These are phyloP conservation scores for Cercospora zeae-maydis DNA, from an alignment of 2,329 filamentous ascomycete genomes.

Conservation along the genomic window DNA sequence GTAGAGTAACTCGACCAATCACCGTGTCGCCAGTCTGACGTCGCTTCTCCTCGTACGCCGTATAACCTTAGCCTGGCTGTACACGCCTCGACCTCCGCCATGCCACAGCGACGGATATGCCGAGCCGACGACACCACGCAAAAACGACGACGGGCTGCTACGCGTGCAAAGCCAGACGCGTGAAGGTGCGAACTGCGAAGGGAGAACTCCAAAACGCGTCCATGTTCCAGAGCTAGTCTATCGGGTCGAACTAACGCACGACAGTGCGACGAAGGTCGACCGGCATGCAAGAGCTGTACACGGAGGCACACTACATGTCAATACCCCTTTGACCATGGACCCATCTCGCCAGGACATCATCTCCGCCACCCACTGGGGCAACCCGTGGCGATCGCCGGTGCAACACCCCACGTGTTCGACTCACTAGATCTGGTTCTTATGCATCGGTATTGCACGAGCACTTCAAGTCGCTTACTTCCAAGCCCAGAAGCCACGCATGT, in stretches of 20 bases:
- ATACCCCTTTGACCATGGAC: slow-evolving; percentile 11
- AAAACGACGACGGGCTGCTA: slow-evolving; percentile 30
- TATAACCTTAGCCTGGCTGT: background rate
- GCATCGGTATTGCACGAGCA: slow-evolving; percentile 31
- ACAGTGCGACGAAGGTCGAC: slow-evolving; percentile 31
- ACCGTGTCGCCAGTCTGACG: background rate
- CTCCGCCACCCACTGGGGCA: background rate
- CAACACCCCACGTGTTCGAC: slow-evolving; percentile 21
- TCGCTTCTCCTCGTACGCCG: slow-evolving; percentile 17
- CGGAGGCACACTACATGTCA: slow-evolving; percentile 28
- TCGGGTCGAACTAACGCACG: background rate
- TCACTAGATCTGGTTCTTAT: slow-evolving; percentile 29
- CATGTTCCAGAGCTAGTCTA: background rate
- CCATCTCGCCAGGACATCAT: background rate
- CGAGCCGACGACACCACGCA: slow-evolving; percentile 30
- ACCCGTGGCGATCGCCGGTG: background rate
- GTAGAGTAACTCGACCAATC: background rate
- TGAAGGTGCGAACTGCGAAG: slow-evolving; percentile 33
- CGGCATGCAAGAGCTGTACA: slow-evolving; percentile 28
- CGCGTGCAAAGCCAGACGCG: slow-evolving; percentile 30
- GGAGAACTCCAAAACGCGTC: background rate
- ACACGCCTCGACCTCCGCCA: background rate
- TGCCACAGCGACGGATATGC: slow-evolving; percentile 20
- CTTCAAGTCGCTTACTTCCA: slow-evolving; percentile 24
- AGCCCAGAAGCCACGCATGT: slow-evolving; percentile 21